Evolutionary conservation across 179 eudicot genomes (phyloP), one percentile per base, ranked within the genome.

Genomic region (Pouteria campechiana): DNA sequence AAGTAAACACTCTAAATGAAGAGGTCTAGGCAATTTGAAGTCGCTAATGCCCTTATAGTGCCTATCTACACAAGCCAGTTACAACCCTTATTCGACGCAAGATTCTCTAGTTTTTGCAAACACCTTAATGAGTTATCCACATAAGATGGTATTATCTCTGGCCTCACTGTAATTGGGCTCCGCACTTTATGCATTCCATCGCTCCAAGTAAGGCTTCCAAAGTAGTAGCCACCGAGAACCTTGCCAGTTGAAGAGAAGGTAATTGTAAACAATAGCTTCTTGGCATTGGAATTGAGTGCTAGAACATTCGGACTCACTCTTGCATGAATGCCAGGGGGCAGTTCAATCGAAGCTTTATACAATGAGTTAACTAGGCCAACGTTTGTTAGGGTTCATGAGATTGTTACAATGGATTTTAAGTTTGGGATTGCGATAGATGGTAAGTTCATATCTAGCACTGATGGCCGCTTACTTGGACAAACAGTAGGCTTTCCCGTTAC

Each of bases 361-460:
- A 8, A 40, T 34, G 52, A 35, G 36, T 24, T 10, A 24, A 23
- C 7, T 10, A 22, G 30, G 33, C 52, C 52, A 30, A 48, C 52
- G n/a, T 48, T 48, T 20, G 52, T 34, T 32, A 35, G 30, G 6
- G 5, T 22, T 47, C 52, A 22, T 3, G 14, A 21, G 19, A 48
- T 41, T 23, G 52, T 48, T 15, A 2, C 32, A 23, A 9, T 35
- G 41, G 23, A 33, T 16, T 48, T 24, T 10, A 33, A 21, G 41
- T 48, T 48, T 22, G 52, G 42, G 16, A 48, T 35, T 31, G 42
- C 24, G 52, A 48, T 34, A 35, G 52, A 48, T 33, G 52, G 52
- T 32, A 48, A 16, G 52, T 48, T 48, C 8, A 48, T 40, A 32
- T 48, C 36, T 14, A 22, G 31, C 11, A 8, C 25, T 7, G 0